Evolutionary conservation across 805 yeast species (phyloP).

Genomic region (Candida silvatica): DNA sequence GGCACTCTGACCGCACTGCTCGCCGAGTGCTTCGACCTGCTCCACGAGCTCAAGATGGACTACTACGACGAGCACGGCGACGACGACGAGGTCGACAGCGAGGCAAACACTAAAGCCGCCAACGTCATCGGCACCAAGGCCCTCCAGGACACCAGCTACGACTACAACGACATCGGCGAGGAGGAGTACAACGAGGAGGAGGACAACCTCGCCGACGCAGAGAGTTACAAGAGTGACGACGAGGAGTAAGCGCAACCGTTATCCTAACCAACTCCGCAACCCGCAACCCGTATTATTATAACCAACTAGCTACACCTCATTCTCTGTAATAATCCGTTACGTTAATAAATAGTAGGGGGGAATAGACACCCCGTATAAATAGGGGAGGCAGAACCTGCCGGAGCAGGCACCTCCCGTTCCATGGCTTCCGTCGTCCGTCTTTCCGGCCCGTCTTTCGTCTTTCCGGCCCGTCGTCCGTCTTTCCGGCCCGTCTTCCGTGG

Average conservation of each 20-base stretch:
- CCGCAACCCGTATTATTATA: neutral
- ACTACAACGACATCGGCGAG: conserved; percentile 26
- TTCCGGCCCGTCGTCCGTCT: no score
- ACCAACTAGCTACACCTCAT: no score
- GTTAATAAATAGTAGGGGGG: neutral
- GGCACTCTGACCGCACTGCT: conserved; percentile 86
- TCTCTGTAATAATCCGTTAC: no score
- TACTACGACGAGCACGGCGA: conserved; percentile 47
- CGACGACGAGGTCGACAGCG: conserved; percentile 20
- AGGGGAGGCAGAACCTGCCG: neutral
- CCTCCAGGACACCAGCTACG: conserved; percentile 24
- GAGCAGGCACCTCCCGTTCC: neutral
- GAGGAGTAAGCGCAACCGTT: conserved; percentile 12
- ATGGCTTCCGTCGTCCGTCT: neutral
- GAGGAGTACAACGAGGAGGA: conserved; percentile 18
- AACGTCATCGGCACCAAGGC: conserved; percentile 30
- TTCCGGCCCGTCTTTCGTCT: no score
- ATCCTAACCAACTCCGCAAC: neutral
- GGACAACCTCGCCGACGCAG: conserved; percentile 22
- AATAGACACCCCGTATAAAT: no score
- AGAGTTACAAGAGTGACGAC: conserved; percentile 25
- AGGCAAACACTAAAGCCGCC: conserved; percentile 11
- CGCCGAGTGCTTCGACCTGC: conserved; percentile 90
- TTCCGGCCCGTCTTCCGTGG: no score
- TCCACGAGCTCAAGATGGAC: conserved; percentile 84